Conservation (phyloP, 441 rosid genomes). For the Theobroma grandiflorum region DNA sequence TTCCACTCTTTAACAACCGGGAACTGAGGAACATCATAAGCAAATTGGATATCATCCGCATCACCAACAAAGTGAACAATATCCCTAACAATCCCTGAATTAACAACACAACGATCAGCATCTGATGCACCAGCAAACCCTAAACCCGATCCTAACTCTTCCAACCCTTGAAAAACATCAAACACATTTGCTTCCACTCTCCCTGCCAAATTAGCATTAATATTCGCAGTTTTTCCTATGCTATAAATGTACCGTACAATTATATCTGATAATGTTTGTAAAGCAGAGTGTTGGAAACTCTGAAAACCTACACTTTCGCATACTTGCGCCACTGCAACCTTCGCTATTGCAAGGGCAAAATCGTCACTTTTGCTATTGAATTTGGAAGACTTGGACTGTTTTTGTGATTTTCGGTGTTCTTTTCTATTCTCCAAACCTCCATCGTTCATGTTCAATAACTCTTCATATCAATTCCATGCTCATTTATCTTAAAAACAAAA, state of each 20-base stretch:
- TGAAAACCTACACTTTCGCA: slow-evolving; percentile 82
- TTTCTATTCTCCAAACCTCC: slow-evolving; percentile 83
- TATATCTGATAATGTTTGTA: slow-evolving; percentile 71
- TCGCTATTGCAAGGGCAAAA: slow-evolving; percentile 64
- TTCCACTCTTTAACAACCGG: slow-evolving; percentile 66
- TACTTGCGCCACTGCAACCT: slow-evolving; percentile 75
- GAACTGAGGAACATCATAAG: slow-evolving; percentile 66
- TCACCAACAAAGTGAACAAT: slow-evolving; percentile 64
- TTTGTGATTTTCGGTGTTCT: slow-evolving; percentile 46
- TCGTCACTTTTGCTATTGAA: slow-evolving; percentile 47
- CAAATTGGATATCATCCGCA: slow-evolving; percentile 66
- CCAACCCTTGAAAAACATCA: slow-evolving; percentile 79
- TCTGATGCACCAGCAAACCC: slow-evolving; percentile 78
- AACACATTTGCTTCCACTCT: slow-evolving; percentile 68
- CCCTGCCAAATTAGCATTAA: slow-evolving; percentile 72
- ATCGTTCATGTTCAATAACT: slow-evolving; percentile 86
- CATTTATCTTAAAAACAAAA: neutral
- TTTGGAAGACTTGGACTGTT: slow-evolving; percentile 34
- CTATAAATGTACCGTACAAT: slow-evolving; percentile 54
- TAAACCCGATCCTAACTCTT: slow-evolving; percentile 62
- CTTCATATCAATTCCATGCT: slow-evolving; percentile 60
- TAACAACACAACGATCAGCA: slow-evolving; percentile 62
- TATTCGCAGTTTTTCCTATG: slow-evolving; percentile 63
- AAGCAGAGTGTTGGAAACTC: slow-evolving; percentile 80
- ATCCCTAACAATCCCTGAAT: slow-evolving; percentile 73